These are phyloP conservation scores for Truncatella angustata DNA, from an alignment of 2,329 filamentous ascomycete genomes.

Conservation along the genomic window DNA sequence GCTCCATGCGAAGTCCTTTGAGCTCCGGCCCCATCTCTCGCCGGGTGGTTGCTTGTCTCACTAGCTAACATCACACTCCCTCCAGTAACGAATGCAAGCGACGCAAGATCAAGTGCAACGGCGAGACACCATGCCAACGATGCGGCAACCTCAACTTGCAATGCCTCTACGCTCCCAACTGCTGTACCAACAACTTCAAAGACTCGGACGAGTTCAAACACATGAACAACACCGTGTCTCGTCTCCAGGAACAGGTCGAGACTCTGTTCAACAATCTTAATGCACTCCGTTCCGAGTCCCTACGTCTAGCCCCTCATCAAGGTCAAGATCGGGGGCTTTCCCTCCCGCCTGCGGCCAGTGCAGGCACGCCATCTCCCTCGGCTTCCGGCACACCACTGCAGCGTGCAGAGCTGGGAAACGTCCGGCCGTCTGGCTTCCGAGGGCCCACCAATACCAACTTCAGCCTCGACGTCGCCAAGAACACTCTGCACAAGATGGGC, in stretches of 20 bases:
- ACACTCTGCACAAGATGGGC: constrained; percentile 85
- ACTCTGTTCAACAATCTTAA: constrained; percentile 71
- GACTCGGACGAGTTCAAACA: constrained; percentile 88
- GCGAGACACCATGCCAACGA: constrained; percentile 64
- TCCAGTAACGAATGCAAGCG: constrained; percentile 69
- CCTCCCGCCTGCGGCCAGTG: constrained; percentile 34
- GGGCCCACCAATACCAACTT: constrained; percentile 85
- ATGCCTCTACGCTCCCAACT: constrained; percentile 66
- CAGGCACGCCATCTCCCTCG: constrained; percentile 37
- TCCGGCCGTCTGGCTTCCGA: constrained; percentile 66
- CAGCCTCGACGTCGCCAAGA: constrained; percentile 82
- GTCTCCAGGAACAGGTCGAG: constrained; percentile 82
- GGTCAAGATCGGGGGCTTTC: constrained; percentile 39
- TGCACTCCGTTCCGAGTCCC: constrained; percentile 57
- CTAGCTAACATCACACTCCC: neutral
- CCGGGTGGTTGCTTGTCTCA: neutral
- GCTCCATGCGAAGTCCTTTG: no score
- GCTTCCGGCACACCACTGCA: constrained; percentile 31
- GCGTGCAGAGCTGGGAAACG: constrained; percentile 44
- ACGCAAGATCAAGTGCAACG: constrained; percentile 75
- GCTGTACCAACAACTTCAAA: constrained; percentile 77
- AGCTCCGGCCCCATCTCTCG: neutral
- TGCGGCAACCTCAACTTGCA: constrained; percentile 67
- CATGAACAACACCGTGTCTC: constrained; percentile 71
- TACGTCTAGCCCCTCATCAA: constrained; percentile 42